phyloP scores from a whole-genome alignment of 495 filamentous ascomycete species.

The Penicillium parvum region DNA sequence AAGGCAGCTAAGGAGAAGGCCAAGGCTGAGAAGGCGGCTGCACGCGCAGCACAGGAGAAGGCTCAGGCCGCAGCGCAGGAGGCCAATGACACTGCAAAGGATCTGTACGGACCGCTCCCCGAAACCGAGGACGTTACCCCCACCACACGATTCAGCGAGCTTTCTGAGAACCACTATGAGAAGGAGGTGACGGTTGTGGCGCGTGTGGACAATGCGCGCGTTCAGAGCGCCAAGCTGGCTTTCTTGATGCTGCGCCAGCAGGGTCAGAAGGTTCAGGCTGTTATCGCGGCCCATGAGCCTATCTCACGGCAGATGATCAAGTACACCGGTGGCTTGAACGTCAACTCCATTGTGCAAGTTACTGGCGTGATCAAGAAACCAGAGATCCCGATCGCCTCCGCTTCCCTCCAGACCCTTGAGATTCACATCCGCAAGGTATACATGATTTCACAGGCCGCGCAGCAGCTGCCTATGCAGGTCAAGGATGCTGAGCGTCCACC shows the following conservation, averaged over 20 bases:
- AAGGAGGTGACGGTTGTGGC: slow-evolving; percentile 77
- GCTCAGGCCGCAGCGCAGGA: slow-evolving; percentile 46
- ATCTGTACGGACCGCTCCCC: slow-evolving; percentile 58
- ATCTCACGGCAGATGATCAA: slow-evolving; percentile 79
- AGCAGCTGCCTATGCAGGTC: slow-evolving; percentile 70
- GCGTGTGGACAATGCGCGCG: slow-evolving; percentile 79
- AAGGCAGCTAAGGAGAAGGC: slow-evolving; percentile 65
- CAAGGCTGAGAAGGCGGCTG: slow-evolving; percentile 59
- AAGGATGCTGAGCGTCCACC: slow-evolving; percentile 55
- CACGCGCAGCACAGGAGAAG: slow-evolving; percentile 49
- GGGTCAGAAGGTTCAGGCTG: slow-evolving; percentile 75
- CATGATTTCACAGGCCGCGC: slow-evolving; percentile 59
- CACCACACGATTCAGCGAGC: slow-evolving; percentile 35
- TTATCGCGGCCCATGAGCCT: slow-evolving; percentile 54
- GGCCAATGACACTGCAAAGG: slow-evolving; percentile 64
- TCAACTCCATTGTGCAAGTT: slow-evolving; percentile 76
- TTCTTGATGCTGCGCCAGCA: slow-evolving; percentile 88
- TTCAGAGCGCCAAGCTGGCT: slow-evolving; percentile 85
- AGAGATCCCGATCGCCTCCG: slow-evolving; percentile 71
- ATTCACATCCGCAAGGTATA: slow-evolving; percentile 77
- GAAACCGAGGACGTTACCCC: slow-evolving; percentile 36
- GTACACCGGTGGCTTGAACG: slow-evolving; percentile 72
- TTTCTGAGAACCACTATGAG: slow-evolving; percentile 58
- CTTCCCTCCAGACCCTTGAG: slow-evolving; percentile 71
- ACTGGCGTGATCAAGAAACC: slow-evolving; percentile 71